phyloP scores from a whole-genome alignment of 345 rosid genomes.

The Draba incana region DNA sequence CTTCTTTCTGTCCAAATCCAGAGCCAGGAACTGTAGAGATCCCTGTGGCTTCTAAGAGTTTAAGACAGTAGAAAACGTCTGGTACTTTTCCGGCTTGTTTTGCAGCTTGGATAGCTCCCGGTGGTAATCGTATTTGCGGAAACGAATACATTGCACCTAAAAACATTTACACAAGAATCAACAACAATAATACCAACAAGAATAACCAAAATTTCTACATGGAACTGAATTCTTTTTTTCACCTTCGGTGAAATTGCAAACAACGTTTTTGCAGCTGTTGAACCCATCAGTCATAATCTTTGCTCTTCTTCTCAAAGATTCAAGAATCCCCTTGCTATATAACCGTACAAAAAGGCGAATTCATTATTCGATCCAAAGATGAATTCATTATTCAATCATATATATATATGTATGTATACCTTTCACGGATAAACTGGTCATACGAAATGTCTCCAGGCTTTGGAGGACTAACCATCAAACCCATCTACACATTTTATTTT shows the following conservation, averaged over 20 bases:
- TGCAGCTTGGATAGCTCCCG: conserved; percentile 87
- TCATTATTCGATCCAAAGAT: not conserved
- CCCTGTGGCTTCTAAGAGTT: conserved; percentile 96
- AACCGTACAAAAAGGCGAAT: conserved; percentile 3
- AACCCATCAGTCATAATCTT: conserved; percentile 96
- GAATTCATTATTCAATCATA: not conserved
- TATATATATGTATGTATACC: conserved; percentile 66
- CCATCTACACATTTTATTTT: conserved; percentile 62
- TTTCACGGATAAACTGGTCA: conserved; percentile 75
- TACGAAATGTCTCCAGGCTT: conserved; percentile 95
- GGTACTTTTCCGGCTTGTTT: conserved; percentile 78
- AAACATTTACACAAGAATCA: conserved; percentile 21
- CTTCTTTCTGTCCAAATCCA: conserved; percentile 98
- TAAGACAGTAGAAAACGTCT: conserved; percentile 96
- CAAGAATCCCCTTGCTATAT: conserved; percentile 82
- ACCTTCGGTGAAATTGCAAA: conserved; percentile 99
- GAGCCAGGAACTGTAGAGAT: conserved; percentile 99
- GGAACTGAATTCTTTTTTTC: not conserved
- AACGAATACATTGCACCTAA: conserved; percentile 99
- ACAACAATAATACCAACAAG: not conserved
- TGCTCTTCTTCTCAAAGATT: conserved; percentile 93
- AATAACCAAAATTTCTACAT: not conserved
- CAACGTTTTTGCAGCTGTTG: conserved; percentile 95
- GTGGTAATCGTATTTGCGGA: conserved; percentile 90
- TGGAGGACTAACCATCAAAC: conserved; percentile 93